Base-by-base conservation (phyloP, 371 early-diverging fungal species). In the Apophysomyces trapeziformis region DNA sequence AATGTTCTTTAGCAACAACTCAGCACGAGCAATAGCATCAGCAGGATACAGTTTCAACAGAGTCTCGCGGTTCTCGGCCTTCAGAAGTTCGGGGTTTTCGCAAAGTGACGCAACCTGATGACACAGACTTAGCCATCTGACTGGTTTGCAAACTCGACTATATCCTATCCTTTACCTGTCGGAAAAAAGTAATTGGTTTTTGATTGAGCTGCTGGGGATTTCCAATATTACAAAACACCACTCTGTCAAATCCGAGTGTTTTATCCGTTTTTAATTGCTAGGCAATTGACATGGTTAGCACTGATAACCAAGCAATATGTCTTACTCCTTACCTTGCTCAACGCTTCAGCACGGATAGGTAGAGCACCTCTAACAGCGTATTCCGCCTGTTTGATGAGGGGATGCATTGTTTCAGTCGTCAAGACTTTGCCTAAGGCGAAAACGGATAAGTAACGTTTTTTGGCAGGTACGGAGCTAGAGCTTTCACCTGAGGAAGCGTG, bases 351-450 rank as follows among this genome's bases (percentile, higher is more conserved):
- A 39, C 94, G 90, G 70, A 99, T 95, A 32, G 99, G 97, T 32
- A 96, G 80, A 64, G 91, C 96, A 46, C 99, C 99, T 63, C 99
- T 93, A 6, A 99, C 99, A 37, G 99, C 98, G 74, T 99, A 99
- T 71, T 97, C 93, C 64, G 92, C 92, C 38, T 85, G 80, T 64
- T 80, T 84, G 67, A 96, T 73, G 65, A 87, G 80, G 59, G 88
- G 89, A 71, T 93, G 93, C 79, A 94, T 91, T 2, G 84, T 88
- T 13, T 89, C 88, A 0, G 69, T 58, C 4, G 74, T 81, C 65
- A 81, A 63, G 16, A 81, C 78, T 37, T 76, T 78, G 38, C 63
- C 71, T 68, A 35, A 37, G 38, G 5, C 7, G 39, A 16, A 37
- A 57, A 7, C 26, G 38, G 16, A 37, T 54, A 38, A 37, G 21